Evolutionary conservation across 2,329 filamentous ascomycete species (phyloP).

Genomic region (Mollisiaceae sp.): DNA sequence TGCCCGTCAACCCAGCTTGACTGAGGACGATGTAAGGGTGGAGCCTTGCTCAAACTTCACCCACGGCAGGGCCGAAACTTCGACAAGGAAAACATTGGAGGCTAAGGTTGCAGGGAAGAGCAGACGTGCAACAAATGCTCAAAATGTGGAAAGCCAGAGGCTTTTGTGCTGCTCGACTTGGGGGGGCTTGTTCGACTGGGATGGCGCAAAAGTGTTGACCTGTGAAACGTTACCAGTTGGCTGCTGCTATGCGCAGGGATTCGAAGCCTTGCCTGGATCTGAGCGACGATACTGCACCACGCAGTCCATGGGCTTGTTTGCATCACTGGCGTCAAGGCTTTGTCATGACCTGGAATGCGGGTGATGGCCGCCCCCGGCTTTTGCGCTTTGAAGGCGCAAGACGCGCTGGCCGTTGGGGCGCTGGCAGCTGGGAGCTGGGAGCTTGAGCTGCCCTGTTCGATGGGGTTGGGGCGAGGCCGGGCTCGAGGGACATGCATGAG

Average conservation of each 20-base stretch:
- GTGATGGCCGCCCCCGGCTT: slow-evolving; percentile 11
- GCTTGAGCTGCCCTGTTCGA: background rate
- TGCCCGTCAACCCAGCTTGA: slow-evolving; percentile 1
- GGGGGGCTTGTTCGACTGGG: slow-evolving; percentile 18
- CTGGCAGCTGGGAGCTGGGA: background rate
- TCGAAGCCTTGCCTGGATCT: slow-evolving; percentile 7
- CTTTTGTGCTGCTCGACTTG: slow-evolving; percentile 26
- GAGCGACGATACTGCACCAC: slow-evolving; percentile 7
- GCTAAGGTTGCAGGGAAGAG: slow-evolving; percentile 16
- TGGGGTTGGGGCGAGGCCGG: background rate
- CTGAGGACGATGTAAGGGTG: slow-evolving; percentile 11
- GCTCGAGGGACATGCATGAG: background rate
- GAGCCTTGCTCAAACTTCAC: slow-evolving; percentile 6
- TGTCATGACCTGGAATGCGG: slow-evolving; percentile 7
- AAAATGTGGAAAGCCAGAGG: slow-evolving; percentile 9
- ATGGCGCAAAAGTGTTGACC: slow-evolving; percentile 13
- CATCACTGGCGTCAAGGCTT: slow-evolving; percentile 4
- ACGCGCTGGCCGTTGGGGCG: background rate
- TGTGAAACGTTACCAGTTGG: slow-evolving; percentile 16
- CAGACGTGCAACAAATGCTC: slow-evolving; percentile 22
- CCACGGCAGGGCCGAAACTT: slow-evolving; percentile 1
- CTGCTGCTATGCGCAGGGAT: slow-evolving; percentile 17
- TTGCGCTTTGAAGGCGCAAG: slow-evolving; percentile 12
- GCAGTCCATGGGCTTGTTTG: slow-evolving; percentile 1
- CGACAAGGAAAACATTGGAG: slow-evolving; percentile 4